Evolutionary conservation across 1,284 basidiomycete genomes (phyloP).

Genomic region (Ganoderma sinense): DNA sequence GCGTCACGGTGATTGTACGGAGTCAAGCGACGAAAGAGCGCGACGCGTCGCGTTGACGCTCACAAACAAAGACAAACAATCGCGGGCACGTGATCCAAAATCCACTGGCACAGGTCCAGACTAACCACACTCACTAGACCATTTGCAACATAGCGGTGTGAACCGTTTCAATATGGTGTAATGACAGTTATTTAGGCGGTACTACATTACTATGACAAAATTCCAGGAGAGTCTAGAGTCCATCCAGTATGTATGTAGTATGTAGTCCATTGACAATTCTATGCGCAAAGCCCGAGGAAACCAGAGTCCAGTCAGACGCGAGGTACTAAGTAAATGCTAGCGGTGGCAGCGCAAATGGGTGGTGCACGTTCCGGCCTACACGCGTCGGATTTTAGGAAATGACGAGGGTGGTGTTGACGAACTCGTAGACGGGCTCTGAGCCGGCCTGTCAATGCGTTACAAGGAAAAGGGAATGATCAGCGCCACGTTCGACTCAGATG

Average conservation of each 20-base stretch:
- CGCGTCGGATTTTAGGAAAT: too few species aligned
- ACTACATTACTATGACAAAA: neutral
- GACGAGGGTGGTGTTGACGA: too few species aligned
- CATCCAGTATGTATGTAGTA: neutral
- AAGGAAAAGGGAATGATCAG: neutral
- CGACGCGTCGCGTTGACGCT: constrained; percentile 37
- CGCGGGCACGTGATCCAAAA: constrained; percentile 23
- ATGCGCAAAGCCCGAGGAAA: neutral
- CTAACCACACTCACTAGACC: too few species aligned
- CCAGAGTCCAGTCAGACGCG: too few species aligned
- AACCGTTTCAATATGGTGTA: neutral
- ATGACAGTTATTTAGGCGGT: neutral
- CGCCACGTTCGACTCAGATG: neutral
- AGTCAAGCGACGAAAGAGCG: neutral
- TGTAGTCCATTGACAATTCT: neutral
- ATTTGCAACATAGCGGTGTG: neutral
- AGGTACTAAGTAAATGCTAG: too few species aligned
- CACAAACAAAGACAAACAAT: constrained; percentile 23
- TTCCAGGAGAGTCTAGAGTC: neutral
- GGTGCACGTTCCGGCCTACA: too few species aligned
- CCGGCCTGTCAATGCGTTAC: constrained; percentile 29
- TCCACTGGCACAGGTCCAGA: neutral
- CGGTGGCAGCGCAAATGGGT: too few species aligned
- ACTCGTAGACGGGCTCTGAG: constrained; percentile 27
- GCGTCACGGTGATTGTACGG: constrained; percentile 2